phyloP scores from a whole-genome alignment of 1,284 basidiomycete genomes.

The Naganishia liquefaciens region DNA sequence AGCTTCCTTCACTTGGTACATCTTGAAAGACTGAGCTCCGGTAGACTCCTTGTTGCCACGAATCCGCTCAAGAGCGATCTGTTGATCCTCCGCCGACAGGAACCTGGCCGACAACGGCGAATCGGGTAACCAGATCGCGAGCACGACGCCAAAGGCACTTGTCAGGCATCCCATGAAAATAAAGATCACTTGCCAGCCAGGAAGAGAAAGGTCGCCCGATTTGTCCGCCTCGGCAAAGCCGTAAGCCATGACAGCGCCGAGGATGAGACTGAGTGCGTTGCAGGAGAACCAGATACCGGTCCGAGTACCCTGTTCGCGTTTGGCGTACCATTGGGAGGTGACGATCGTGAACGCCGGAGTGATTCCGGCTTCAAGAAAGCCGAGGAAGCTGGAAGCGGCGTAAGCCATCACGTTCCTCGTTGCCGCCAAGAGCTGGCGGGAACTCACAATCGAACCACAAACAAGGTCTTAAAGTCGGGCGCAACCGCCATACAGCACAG shows the following conservation, averaged over 20 bases:
- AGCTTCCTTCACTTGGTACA: conserved; percentile 73
- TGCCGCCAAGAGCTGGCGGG: conserved; percentile 2
- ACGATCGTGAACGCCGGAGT: conserved; percentile 69
- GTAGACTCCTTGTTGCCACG: conserved; percentile 51
- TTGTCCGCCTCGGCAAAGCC: conserved; percentile 33
- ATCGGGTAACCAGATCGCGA: conserved; percentile 40
- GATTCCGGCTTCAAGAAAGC: conserved; percentile 62
- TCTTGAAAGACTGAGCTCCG: conserved; percentile 63
- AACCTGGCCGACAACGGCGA: conserved; percentile 48
- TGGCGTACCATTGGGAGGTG: conserved; percentile 72
- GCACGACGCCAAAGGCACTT: conserved; percentile 32
- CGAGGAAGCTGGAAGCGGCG: conserved; percentile 1
- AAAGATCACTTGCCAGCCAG: conserved; percentile 37
- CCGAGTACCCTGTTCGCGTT: conserved; percentile 38
- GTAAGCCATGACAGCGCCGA: conserved; percentile 37
- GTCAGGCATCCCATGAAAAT: conserved; percentile 38
- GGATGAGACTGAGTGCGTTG: conserved; percentile 52
- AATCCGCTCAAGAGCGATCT: conserved; percentile 52
- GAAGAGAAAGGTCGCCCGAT: conserved; percentile 29
- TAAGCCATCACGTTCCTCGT: not conserved
- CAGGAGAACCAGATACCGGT: conserved; percentile 56
- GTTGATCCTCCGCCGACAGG: conserved; percentile 47
- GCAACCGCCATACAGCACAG: conserved; percentile 36
- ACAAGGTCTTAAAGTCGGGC: conserved; percentile 34
- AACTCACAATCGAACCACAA: conserved; percentile 37